phyloP scores from a whole-genome alignment of 768 basidiomycete genomes.

The Brasilioporus rufonigricans region DNA sequence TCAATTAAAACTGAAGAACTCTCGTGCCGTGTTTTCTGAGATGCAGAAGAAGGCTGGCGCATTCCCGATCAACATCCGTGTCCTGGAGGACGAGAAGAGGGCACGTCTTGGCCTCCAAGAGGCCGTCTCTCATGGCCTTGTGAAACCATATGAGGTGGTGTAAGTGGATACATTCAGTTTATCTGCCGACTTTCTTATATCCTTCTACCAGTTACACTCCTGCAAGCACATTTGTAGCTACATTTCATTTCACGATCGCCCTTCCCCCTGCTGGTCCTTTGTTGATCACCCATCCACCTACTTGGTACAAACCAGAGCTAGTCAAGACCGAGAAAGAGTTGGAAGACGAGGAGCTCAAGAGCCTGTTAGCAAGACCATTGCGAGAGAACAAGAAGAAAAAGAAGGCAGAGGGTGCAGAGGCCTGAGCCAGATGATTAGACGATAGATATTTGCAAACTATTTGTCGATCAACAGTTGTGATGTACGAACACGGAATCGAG shows the following conservation, averaged over 20 bases:
- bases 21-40: slow-evolving; percentile 94
- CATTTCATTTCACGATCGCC: slow-evolving; percentile 97
- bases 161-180: slow-evolving; percentile 39
- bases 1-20: slow-evolving; percentile 97
- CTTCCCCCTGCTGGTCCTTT: slow-evolving; percentile 86
- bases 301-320: slow-evolving; percentile 92
- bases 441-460: slow-evolving; percentile 15
- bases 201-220: slow-evolving; percentile 68
- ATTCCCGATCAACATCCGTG: slow-evolving; percentile 97
- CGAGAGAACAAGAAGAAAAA: slow-evolving; percentile 94
- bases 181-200: neutral
- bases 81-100: slow-evolving; percentile 93
- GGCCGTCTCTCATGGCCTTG: slow-evolving; percentile 90
- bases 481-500: slow-evolving; percentile 14
- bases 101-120: slow-evolving; percentile 94
- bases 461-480: slow-evolving; percentile 16
- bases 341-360: slow-evolving; percentile 83
- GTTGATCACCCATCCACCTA: slow-evolving; percentile 81
- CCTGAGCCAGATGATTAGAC: slow-evolving; percentile 26
- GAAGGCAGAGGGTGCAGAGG: slow-evolving; percentile 55
- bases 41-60: slow-evolving; percentile 97
- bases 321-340: slow-evolving; percentile 88
- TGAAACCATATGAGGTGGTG: slow-evolving; percentile 95
- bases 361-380: slow-evolving; percentile 71
- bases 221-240: slow-evolving; percentile 81